Percentiles rank a stretch among this genome's conserved stretches.
These are phyloP conservation scores for Cyanidium caldarium DNA, from an alignment of 23 red algal genomes.

Conservation along the genomic window DNA sequence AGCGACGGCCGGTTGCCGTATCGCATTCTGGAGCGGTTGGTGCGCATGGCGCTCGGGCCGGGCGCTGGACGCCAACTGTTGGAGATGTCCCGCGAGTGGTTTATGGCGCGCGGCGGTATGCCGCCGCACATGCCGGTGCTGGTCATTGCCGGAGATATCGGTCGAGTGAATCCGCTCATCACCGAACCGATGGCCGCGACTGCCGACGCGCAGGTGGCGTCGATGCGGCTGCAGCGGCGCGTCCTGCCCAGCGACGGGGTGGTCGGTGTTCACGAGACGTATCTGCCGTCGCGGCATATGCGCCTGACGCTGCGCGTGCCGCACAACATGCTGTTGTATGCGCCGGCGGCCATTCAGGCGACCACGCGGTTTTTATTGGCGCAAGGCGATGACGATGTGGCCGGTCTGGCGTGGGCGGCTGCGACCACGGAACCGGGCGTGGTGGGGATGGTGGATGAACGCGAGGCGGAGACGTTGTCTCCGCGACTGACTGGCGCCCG, in stretches of 20 bases:
- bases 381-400: constrained; percentile 5
- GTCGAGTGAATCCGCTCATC: not conserved
- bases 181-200: not conserved
- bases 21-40: not conserved
- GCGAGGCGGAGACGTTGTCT: too few species aligned
- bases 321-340: constrained; percentile 5
- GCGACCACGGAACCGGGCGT: too few species aligned
- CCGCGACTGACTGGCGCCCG: too few species aligned
- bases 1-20: not conserved
- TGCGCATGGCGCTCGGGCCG: not conserved
- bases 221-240: too few species aligned
- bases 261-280: constrained; percentile 1
- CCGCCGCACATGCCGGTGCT: not conserved
- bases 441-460: too few species aligned
- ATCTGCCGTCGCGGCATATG: not conserved
- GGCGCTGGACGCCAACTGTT: not conserved
- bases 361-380: not conserved
- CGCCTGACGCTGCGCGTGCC: not conserved
- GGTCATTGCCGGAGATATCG: constrained; percentile 6
- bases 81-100: not conserved
- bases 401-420: too few species aligned
- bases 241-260: not conserved
- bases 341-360: not conserved
- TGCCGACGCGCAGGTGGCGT: not conserved
- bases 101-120: not conserved